Evolutionary conservation across 2,329 filamentous ascomycete genomes (phyloP).

Genomic region (Fusarium hostae): DNA sequence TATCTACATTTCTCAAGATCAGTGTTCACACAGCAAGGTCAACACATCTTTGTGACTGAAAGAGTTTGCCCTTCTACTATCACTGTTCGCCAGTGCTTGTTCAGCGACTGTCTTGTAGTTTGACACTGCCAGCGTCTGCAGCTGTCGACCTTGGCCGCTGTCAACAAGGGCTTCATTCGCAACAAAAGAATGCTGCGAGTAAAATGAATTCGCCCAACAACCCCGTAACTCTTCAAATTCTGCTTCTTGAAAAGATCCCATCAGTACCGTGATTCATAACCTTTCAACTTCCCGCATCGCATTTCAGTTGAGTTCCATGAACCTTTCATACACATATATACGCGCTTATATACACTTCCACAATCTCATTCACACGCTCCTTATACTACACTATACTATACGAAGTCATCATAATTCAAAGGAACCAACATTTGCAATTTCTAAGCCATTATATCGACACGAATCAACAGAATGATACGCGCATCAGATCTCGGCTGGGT

Average conservation of each 20-base stretch:
- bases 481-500: background rate
- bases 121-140: background rate
- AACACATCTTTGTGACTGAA: background rate
- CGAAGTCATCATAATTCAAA: background rate
- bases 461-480: background rate
- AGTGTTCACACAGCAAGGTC: background rate
- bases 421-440: background rate
- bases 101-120: background rate
- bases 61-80: background rate
- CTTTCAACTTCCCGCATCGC: background rate
- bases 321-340: background rate
- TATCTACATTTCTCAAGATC: background rate
- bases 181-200: background rate
- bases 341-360: background rate
- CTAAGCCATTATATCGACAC: background rate
- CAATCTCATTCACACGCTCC: background rate
- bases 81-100: background rate
- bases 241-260: background rate
- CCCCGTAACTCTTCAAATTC: background rate
- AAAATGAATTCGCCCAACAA: background rate
- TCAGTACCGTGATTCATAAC: background rate
- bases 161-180: background rate
- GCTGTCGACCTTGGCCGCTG: background rate
- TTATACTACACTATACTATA: background rate
- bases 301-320: slow-evolving; percentile 3